These are phyloP conservation scores for Amanita thiersii DNA, from an alignment of 768 basidiomycete species.

Conservation along the genomic window DNA sequence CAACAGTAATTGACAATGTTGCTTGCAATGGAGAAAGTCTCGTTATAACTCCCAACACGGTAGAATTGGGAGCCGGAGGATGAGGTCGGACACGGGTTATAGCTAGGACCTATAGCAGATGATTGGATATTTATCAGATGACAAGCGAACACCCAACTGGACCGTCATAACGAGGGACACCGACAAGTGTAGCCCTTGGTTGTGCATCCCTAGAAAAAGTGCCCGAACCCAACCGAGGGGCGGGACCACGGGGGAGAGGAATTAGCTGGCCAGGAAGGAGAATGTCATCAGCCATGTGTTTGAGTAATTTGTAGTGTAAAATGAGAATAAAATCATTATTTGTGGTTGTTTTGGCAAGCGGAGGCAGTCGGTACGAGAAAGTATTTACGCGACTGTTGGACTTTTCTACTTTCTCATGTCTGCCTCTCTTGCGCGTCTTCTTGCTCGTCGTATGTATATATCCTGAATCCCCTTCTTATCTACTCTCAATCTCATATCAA, in stretches of 20 bases:
- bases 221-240: constrained; percentile 55
- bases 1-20: constrained; percentile 73
- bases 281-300: constrained; percentile 15
- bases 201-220: constrained; percentile 57
- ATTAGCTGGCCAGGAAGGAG: constrained; percentile 80
- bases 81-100: constrained; percentile 63
- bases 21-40: constrained; percentile 83
- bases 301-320: constrained; percentile 10
- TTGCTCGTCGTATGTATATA: constrained; percentile 51
- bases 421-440: constrained; percentile 53
- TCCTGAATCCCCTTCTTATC: neutral
- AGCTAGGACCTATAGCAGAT: constrained; percentile 41
- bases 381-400: constrained; percentile 1
- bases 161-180: constrained; percentile 51
- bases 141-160: constrained; percentile 47
- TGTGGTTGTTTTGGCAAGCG: constrained; percentile 22
- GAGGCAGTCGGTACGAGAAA: constrained; percentile 14
- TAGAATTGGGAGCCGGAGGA: constrained; percentile 66
- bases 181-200: constrained; percentile 64
- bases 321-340: constrained; percentile 19
- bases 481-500: neutral
- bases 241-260: constrained; percentile 42
- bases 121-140: constrained; percentile 15
- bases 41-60: constrained; percentile 75
- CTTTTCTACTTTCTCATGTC: constrained; percentile 39